These are phyloP conservation scores for Athelia psychrophila DNA, from an alignment of 1,284 basidiomycete species.

Conservation along the genomic window DNA sequence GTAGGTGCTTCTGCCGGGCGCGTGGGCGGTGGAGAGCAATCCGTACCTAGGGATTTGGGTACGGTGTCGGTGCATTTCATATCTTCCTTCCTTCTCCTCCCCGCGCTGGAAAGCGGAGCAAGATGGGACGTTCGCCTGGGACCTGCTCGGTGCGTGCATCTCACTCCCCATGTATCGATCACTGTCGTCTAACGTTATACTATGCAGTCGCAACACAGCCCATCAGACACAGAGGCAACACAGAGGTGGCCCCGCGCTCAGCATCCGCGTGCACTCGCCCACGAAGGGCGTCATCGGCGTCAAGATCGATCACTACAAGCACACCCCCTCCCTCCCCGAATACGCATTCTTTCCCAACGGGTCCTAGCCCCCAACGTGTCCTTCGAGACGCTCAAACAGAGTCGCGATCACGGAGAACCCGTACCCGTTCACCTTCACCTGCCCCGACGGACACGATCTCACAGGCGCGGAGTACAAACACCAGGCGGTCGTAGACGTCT, in stretches of 20 bases:
- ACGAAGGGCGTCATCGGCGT: slow-evolving; percentile 66
- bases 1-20: too few relatives aligned
- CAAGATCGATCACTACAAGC: slow-evolving; percentile 59
- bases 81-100: too few relatives aligned
- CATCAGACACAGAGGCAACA: slow-evolving; percentile 51
- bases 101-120: too few relatives aligned
- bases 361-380: slow-evolving; percentile 40
- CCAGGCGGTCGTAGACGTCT: slow-evolving; percentile 44
- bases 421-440: slow-evolving; percentile 60
- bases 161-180: too few relatives aligned
- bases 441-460: slow-evolving; percentile 36
- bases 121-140: too few relatives aligned
- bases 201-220: slow-evolving; percentile 46
- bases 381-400: slow-evolving; percentile 21
- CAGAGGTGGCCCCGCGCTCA: slow-evolving; percentile 58
- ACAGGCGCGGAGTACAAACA: slow-evolving; percentile 40
- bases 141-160: too few relatives aligned
- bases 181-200: slow-evolving; percentile 26
- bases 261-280: slow-evolving; percentile 60
- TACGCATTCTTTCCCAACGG: slow-evolving; percentile 68
- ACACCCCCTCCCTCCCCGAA: slow-evolving; percentile 39
- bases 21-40: too few relatives aligned
- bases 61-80: too few relatives aligned
- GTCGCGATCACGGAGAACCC: slow-evolving; percentile 58
- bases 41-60: too few relatives aligned